Conservation (phyloP, 1,284 basidiomycete species). For the Pseudozyma hubeiensis region DNA sequence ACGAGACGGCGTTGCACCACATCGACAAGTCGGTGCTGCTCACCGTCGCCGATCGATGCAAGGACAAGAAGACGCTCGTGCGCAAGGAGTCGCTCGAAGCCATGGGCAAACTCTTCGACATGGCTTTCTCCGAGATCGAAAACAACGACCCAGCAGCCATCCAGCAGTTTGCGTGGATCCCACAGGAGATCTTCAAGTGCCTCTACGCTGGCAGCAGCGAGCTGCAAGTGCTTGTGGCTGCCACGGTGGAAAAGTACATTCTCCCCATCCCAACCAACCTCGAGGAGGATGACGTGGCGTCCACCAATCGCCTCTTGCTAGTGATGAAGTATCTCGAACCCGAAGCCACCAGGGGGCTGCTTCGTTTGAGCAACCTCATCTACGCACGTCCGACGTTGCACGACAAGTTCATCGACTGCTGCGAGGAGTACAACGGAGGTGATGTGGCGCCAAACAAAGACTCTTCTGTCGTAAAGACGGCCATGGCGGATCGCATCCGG, state of each 20-base stretch:
- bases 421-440: constrained; percentile 71
- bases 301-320: constrained; percentile 84
- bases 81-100: constrained; percentile 83
- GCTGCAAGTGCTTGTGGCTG: constrained; percentile 71
- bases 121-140: constrained; percentile 93
- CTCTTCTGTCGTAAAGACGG: constrained; percentile 69
- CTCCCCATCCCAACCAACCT: constrained; percentile 81
- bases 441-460: constrained; percentile 81
- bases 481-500: constrained; percentile 47
- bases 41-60: constrained; percentile 78
- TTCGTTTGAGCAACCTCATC: constrained; percentile 73
- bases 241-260: constrained; percentile 78
- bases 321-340: constrained; percentile 79
- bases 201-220: constrained; percentile 69
- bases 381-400: constrained; percentile 32
- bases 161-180: constrained; percentile 93
- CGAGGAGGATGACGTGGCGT: constrained; percentile 79
- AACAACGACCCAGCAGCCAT: constrained; percentile 80
- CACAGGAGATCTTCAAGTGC: constrained; percentile 77
- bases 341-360: constrained; percentile 72
- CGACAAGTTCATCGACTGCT: constrained; percentile 54
- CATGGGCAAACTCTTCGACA: constrained; percentile 81
- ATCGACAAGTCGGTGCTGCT: constrained; percentile 77
- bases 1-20: constrained; percentile 87
- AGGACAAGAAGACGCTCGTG: constrained; percentile 89